phyloP scores from a whole-genome alignment of 2,329 filamentous ascomycete species.

The Stenocarpella maydis region DNA sequence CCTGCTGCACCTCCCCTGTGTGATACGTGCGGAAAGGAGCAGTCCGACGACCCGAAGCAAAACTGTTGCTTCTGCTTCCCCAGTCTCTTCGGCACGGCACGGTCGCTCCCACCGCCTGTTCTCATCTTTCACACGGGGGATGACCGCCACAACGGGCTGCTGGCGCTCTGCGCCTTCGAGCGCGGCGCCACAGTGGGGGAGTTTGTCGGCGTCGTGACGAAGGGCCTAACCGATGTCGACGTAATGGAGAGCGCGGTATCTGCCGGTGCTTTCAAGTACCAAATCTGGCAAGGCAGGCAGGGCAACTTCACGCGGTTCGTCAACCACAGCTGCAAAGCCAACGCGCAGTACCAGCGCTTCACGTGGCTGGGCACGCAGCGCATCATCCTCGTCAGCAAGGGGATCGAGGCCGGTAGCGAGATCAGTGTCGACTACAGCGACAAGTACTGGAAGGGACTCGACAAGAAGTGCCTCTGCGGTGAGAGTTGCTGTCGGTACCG shows the following conservation, averaged over 20 bases:
- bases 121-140: slow-evolving; percentile 61
- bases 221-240: slow-evolving; percentile 58
- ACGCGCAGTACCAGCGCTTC: slow-evolving; percentile 64
- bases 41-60: slow-evolving; percentile 56
- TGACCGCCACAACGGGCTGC: slow-evolving; percentile 63
- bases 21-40: slow-evolving; percentile 54
- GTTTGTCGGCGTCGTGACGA: slow-evolving; percentile 63
- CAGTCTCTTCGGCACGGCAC: slow-evolving; percentile 56
- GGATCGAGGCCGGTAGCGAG: slow-evolving; percentile 60
- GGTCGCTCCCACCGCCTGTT: slow-evolving; percentile 50
- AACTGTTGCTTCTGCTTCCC: slow-evolving; percentile 64
- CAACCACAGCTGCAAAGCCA: slow-evolving; percentile 66
- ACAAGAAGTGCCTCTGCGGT: slow-evolving; percentile 63
- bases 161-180: slow-evolving; percentile 57
- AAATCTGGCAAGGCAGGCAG: slow-evolving; percentile 64
- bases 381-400: slow-evolving; percentile 63
- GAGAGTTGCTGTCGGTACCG: slow-evolving; percentile 58
- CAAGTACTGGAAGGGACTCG: slow-evolving; percentile 63
- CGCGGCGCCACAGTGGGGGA: slow-evolving; percentile 62
- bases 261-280: slow-evolving; percentile 49
- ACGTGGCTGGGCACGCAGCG: slow-evolving; percentile 64
- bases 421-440: slow-evolving; percentile 67
- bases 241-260: slow-evolving; percentile 59
- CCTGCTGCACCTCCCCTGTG: slow-evolving; percentile 46
- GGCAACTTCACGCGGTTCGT: slow-evolving; percentile 67